phyloP scores from a whole-genome alignment of 2,329 filamentous ascomycete genomes.

The Apiospora kogelbergensis region DNA sequence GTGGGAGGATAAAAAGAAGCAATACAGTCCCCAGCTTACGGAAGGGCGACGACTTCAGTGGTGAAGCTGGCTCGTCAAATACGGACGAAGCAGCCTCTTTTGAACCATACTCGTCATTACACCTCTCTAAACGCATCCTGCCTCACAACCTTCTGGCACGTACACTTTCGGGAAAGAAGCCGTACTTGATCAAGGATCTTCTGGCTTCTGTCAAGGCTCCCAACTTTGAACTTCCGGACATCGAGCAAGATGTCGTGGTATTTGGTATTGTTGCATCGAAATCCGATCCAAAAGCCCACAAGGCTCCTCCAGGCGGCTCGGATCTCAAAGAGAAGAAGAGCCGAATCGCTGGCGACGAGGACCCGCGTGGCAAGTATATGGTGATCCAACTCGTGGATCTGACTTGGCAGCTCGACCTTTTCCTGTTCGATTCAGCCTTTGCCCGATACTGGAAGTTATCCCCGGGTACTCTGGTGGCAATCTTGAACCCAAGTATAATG shows the following conservation, averaged over 20 bases:
- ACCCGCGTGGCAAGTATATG: slow-evolving; percentile 83
- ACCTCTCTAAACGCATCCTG: slow-evolving; percentile 79
- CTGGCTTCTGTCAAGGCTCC: slow-evolving; percentile 80
- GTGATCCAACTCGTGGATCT: slow-evolving; percentile 84
- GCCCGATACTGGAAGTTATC: slow-evolving; percentile 92
- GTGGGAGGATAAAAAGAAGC: slow-evolving; percentile 40
- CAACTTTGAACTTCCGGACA: slow-evolving; percentile 74
- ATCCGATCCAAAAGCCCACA: slow-evolving; percentile 71
- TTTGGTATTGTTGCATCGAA: slow-evolving; percentile 87
- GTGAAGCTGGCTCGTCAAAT: slow-evolving; percentile 17
- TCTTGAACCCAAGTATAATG: slow-evolving; percentile 90
- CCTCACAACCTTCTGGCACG: slow-evolving; percentile 79
- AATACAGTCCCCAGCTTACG: slow-evolving; percentile 40
- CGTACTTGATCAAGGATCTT: slow-evolving; percentile 77
- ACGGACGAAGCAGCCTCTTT: slow-evolving; percentile 61
- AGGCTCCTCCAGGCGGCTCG: slow-evolving; percentile 36
- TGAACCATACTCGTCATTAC: slow-evolving; percentile 82
- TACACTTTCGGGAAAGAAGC: slow-evolving; percentile 74
- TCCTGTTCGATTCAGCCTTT: slow-evolving; percentile 88
- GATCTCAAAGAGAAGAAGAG: slow-evolving; percentile 43
- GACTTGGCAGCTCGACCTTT: slow-evolving; percentile 87
- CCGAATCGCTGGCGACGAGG: slow-evolving; percentile 40
- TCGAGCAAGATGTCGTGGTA: slow-evolving; percentile 86
- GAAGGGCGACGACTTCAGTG: slow-evolving; percentile 20
- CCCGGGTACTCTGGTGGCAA: slow-evolving; percentile 85